Evolutionary conservation across 1,139 yeast genomes (phyloP).

Genomic region (Suhomyces bolitotheri): DNA sequence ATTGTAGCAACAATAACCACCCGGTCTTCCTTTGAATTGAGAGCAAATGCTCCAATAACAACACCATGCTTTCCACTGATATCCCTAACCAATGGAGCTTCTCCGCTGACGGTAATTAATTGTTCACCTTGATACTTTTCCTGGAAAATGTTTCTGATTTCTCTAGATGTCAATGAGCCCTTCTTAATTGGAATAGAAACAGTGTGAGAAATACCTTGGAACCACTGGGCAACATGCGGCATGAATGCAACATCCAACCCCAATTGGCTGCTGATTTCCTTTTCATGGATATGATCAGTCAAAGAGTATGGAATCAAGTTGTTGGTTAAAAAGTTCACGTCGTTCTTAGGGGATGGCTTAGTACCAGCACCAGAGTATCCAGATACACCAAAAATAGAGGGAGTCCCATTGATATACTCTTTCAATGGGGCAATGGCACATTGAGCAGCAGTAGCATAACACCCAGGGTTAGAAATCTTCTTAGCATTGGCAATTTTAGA

Average conservation of each 20-base stretch:
- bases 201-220: conserved; percentile 95
- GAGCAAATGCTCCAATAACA: conserved; percentile 93
- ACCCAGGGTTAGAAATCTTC: conserved; percentile 94
- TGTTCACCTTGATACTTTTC: conserved; percentile 88
- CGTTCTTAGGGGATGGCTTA: conserved; percentile 96
- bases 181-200: conserved; percentile 82
- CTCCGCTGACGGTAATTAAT: conserved; percentile 80
- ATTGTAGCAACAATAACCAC: conserved; percentile 94
- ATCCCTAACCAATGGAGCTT: conserved; percentile 89
- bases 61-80: conserved; percentile 94
- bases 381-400: conserved; percentile 90
- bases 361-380: conserved; percentile 99
- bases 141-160: conserved; percentile 80
- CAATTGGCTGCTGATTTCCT: conserved; percentile 80
- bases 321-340: conserved; percentile 66
- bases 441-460: conserved; percentile 98
- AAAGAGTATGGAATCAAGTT: conserved; percentile 93
- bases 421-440: conserved; percentile 83
- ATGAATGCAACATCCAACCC: conserved; percentile 82
- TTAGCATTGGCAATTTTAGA: conserved; percentile 65
- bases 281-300: conserved; percentile 96
- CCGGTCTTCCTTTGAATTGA: conserved; percentile 82
- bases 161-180: conserved; percentile 72
- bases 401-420: conserved; percentile 64
- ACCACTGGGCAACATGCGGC: conserved; percentile 99